Evolutionary conservation across 768 basidiomycete species (phyloP).

Genomic region (Mycena galopus): DNA sequence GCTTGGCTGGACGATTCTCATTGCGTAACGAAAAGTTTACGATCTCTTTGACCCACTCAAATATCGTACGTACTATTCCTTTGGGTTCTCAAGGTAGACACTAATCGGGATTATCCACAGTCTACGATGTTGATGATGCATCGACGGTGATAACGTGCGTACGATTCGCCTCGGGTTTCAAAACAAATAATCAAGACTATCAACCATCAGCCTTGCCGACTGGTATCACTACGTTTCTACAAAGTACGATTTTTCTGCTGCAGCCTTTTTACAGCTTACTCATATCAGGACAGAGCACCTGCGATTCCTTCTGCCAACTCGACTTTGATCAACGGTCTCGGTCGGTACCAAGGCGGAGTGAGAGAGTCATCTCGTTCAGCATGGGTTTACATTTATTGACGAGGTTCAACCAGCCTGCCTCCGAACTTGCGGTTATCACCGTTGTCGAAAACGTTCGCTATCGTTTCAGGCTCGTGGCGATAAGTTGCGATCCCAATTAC

Average conservation of each 20-base stretch:
- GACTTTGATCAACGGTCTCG: conserved; percentile 59
- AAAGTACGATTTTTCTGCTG: too few relatives aligned
- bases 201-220: conserved; percentile 64
- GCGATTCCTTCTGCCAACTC: conserved; percentile 41
- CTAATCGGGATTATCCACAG: conserved; percentile 38
- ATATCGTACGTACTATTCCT: conserved; percentile 34
- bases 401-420: conserved; percentile 38
- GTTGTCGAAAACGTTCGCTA: conserved; percentile 55
- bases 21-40: too few relatives aligned
- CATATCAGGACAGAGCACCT: conserved; percentile 45
- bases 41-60: conserved; percentile 54
- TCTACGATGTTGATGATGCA: conserved; percentile 58
- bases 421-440: conserved; percentile 54
- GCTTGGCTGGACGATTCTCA: too few relatives aligned
- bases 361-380: too few relatives aligned
- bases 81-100: neutral
- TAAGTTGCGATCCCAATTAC: conserved; percentile 61
- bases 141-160: too few relatives aligned
- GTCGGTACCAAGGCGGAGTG: conserved; percentile 53
- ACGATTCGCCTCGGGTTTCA: too few relatives aligned
- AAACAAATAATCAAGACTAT: too few relatives aligned
- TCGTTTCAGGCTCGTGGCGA: conserved; percentile 61
- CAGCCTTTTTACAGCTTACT: too few relatives aligned
- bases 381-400: neutral
- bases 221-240: conserved; percentile 51